These are phyloP conservation scores for Ascochyta lentis DNA, from an alignment of 2,329 filamentous ascomycete species.

Conservation along the genomic window DNA sequence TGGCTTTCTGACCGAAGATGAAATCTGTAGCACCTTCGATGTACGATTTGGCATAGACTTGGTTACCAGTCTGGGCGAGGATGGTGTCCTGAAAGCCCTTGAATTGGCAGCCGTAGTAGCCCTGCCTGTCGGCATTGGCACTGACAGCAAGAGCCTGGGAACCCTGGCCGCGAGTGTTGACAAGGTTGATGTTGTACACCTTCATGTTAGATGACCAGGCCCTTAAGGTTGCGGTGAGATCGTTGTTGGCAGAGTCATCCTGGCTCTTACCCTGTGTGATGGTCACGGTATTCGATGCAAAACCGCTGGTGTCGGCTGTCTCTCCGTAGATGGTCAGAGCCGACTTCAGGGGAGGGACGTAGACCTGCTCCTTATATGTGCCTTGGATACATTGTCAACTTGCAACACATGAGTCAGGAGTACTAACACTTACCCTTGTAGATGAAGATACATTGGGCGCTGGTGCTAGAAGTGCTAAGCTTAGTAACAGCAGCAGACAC, in stretches of 20 bases:
- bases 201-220: slow-evolving; percentile 59
- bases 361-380: slow-evolving; percentile 68
- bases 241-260: slow-evolving; percentile 58
- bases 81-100: slow-evolving; percentile 65
- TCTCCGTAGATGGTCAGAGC: slow-evolving; percentile 65
- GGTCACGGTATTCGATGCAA: slow-evolving; percentile 65
- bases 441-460: slow-evolving; percentile 68
- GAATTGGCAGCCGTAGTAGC: slow-evolving; percentile 64
- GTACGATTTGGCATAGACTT: slow-evolving; percentile 63
- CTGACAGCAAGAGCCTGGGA: slow-evolving; percentile 62
- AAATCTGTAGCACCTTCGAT: slow-evolving; percentile 66
- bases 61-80: slow-evolving; percentile 55
- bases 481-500: slow-evolving; percentile 66
- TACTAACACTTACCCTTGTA: slow-evolving; percentile 47
- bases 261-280: slow-evolving; percentile 58
- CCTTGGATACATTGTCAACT: slow-evolving; percentile 31
- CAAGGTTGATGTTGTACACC: slow-evolving; percentile 69
- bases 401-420: not conserved
- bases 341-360: slow-evolving; percentile 57
- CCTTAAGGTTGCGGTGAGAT: slow-evolving; percentile 60
- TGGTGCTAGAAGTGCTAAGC: slow-evolving; percentile 58
- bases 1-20: slow-evolving; percentile 63
- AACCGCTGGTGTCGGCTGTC: slow-evolving; percentile 59
- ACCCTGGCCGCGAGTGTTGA: slow-evolving; percentile 54
- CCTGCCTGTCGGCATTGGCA: slow-evolving; percentile 59